Percentiles rank a stretch among this genome's conserved stretches.
Evolutionary conservation across 352 stramenopile genomes (phyloP).

Genomic region (Globisporangium iwayamae): DNA sequence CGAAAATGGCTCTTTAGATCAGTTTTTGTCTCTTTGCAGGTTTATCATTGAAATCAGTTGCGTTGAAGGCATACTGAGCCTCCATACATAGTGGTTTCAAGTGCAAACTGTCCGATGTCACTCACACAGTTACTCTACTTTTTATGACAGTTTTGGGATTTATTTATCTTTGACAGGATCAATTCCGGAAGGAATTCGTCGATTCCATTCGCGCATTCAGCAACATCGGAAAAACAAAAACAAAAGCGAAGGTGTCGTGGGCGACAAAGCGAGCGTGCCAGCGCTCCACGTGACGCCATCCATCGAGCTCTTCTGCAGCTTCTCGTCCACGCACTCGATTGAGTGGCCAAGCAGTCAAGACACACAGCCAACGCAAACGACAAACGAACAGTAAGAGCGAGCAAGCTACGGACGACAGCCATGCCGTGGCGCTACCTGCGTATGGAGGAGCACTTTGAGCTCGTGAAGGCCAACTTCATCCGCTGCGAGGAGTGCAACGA

Average conservation of each 20-base stretch:
- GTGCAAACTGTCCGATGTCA: no score
- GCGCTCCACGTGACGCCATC: neutral
- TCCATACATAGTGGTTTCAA: no score
- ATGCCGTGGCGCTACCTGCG: constrained; percentile 26
- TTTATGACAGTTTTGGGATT: no score
- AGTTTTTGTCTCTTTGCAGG: no score
- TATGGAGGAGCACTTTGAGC: constrained; percentile 69
- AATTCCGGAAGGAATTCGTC: neutral
- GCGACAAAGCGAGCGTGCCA: neutral
- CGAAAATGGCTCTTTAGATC: no score
- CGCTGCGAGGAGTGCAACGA: constrained; percentile 79
- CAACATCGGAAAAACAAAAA: neutral
- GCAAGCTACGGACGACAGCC: no score
- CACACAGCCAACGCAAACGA: neutral
- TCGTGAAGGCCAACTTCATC: constrained; percentile 64
- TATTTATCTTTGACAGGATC: neutral
- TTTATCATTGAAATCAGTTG: no score
- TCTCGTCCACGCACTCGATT: neutral
- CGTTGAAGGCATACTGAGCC: no score
- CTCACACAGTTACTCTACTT: no score
- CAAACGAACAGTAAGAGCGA: no score
- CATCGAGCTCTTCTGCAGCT: neutral
- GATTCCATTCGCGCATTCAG: no score
- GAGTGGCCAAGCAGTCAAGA: neutral
- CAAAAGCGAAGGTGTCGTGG: neutral